phyloP scores from a whole-genome alignment of 164 flowering plant genomes.

The Brasenia schreberi region DNA sequence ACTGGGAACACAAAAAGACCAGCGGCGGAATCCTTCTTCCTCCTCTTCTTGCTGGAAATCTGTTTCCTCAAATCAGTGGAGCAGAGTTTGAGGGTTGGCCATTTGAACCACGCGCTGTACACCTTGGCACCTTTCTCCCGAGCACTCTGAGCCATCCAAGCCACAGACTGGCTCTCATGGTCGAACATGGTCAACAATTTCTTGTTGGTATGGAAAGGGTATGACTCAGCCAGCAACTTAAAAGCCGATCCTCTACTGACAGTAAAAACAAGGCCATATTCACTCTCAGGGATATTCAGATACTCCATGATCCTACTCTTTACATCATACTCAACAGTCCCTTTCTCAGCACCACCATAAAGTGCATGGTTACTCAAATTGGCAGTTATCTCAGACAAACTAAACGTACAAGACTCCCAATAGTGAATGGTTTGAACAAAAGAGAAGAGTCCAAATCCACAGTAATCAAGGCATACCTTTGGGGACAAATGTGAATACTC shows the following conservation, averaged over 20 bases:
- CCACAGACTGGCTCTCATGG: conserved; percentile 62
- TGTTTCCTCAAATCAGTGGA: conserved; percentile 42
- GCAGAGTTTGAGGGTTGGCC: conserved; percentile 58
- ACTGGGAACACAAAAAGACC: conserved; percentile 89
- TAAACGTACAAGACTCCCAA: conserved; percentile 55
- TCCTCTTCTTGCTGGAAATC: conserved; percentile 26
- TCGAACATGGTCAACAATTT: conserved; percentile 71
- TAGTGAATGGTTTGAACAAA: conserved; percentile 36
- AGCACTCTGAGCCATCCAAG: conserved; percentile 54
- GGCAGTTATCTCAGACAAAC: conserved; percentile 52
- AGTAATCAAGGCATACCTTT: conserved; percentile 74
- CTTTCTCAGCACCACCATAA: conserved; percentile 53
- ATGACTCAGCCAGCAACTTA: conserved; percentile 66
- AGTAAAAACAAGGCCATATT: conserved; percentile 76
- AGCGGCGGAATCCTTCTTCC: conserved; percentile 39
- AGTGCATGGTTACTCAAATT: conserved; percentile 50
- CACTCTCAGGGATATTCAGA: conserved; percentile 65
- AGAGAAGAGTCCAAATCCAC: conserved; percentile 79
- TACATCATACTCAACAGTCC: conserved; percentile 44
- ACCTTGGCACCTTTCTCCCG: conserved; percentile 56
- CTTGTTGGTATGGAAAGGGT: conserved; percentile 60
- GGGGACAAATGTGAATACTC: conserved; percentile 44
- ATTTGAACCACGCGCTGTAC: conserved; percentile 51
- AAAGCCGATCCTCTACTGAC: conserved; percentile 77
- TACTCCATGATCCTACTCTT: conserved; percentile 58